Conservation (phyloP, 2,329 filamentous ascomycete species). For the Zasmidium citrigriseum region DNA sequence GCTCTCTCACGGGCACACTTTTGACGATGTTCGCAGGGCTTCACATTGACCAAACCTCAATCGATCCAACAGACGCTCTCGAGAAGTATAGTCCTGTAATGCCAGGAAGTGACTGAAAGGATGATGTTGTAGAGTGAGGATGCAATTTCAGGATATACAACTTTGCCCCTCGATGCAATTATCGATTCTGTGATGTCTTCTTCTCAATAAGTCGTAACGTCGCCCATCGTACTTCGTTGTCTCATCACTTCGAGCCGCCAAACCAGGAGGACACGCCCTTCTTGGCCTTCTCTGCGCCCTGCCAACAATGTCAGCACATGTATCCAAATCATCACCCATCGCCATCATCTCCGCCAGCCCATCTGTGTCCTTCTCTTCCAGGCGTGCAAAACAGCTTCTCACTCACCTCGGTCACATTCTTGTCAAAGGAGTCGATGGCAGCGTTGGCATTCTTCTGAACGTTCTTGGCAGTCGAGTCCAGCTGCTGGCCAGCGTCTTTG, state of each 20-base stretch:
- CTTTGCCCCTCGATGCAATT: background rate
- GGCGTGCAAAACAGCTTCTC: constrained; percentile 18
- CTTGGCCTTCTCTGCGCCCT: constrained; percentile 79
- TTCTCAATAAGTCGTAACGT: background rate
- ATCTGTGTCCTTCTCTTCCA: constrained; percentile 19
- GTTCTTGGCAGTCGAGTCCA: constrained; percentile 63
- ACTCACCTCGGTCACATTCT: constrained; percentile 61
- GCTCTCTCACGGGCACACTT: no score
- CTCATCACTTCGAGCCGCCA: constrained; percentile 49
- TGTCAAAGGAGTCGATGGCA: constrained; percentile 76
- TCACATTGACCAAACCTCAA: no score
- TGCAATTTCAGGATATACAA: background rate
- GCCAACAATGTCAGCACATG: constrained; percentile 26
- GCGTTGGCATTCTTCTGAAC: constrained; percentile 41
- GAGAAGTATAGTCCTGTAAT: no score
- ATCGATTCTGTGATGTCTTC: background rate
- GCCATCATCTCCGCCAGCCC: constrained; percentile 13
- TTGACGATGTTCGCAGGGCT: no score
- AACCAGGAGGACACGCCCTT: constrained; percentile 84
- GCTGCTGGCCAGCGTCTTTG: constrained; percentile 52
- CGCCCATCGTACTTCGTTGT: background rate
- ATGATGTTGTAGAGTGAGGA: background rate
- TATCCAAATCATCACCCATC: background rate
- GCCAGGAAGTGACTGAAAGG: no score
- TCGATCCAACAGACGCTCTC: no score